These are phyloP conservation scores for Sporothrix schenckii DNA, from an alignment of 2,329 filamentous ascomycete species.

Conservation along the genomic window DNA sequence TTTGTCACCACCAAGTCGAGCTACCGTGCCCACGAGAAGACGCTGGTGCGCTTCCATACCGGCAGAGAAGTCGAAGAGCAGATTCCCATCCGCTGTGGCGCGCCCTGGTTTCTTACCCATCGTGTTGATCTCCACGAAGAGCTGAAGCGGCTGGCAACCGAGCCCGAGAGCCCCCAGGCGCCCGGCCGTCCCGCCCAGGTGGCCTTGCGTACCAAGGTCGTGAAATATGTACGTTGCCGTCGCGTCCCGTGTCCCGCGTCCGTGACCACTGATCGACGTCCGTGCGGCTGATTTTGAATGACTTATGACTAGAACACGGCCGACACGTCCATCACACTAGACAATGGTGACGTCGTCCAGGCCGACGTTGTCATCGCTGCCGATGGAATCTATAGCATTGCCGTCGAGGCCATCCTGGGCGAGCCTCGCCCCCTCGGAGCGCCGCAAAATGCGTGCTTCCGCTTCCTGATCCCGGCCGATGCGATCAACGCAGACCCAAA, in stretches of 20 bases:
- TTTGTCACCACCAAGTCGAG: slow-evolving; percentile 27
- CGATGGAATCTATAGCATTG: slow-evolving; percentile 19
- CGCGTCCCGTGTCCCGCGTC: too few species aligned
- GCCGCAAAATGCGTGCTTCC: slow-evolving; percentile 24
- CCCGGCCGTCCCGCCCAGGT: not conserved
- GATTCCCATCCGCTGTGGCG: slow-evolving; percentile 21
- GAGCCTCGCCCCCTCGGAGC: not conserved
- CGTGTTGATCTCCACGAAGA: slow-evolving; percentile 25
- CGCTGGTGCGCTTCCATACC: slow-evolving; percentile 16
- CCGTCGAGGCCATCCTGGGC: slow-evolving; percentile 19
- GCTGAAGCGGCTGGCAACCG: slow-evolving; percentile 19
- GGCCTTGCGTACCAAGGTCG: slow-evolving; percentile 3
- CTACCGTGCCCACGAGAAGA: slow-evolving; percentile 23
- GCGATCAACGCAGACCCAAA: slow-evolving; percentile 21
- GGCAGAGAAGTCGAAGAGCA: slow-evolving; percentile 23
- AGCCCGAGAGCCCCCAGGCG: slow-evolving; percentile 6
- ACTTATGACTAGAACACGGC: not conserved
- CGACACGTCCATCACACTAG: slow-evolving; percentile 3
- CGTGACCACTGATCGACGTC: not conserved
- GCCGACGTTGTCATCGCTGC: slow-evolving; percentile 14
- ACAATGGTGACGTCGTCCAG: slow-evolving; percentile 5
- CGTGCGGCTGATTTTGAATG: not conserved
- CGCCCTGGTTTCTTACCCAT: slow-evolving; percentile 17
- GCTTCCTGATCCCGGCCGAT: slow-evolving; percentile 15
- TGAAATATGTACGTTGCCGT: slow-evolving; percentile 8